These are phyloP conservation scores for Spencermartinsiella ligniputridi DNA, from an alignment of 1,139 yeast species.

Conservation along the genomic window DNA sequence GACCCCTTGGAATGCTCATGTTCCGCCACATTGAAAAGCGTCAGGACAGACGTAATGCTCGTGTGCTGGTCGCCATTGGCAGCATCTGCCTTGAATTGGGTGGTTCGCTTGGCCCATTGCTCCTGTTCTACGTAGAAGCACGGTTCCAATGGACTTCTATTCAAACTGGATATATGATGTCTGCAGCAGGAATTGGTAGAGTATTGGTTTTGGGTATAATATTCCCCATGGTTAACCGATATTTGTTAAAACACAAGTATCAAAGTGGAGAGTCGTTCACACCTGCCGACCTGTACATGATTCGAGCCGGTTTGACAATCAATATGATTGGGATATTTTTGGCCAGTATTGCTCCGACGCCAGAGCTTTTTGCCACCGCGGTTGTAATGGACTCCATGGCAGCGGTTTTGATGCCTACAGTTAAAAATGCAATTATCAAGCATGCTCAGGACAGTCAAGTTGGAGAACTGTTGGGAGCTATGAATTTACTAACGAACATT, in stretches of 20 bases:
- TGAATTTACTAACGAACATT: constrained; percentile 27
- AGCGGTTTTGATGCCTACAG: constrained; percentile 44
- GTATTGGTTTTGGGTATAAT: constrained; percentile 40
- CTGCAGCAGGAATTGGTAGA: constrained; percentile 48
- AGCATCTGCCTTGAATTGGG: constrained; percentile 36
- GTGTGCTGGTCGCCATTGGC: constrained; percentile 42
- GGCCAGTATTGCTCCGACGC: constrained; percentile 34
- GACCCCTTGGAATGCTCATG: constrained; percentile 46
- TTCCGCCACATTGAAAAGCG: constrained; percentile 36
- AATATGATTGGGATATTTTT: constrained; percentile 44
- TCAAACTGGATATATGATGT: constrained; percentile 56
- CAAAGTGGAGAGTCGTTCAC: neutral
- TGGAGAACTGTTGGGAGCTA: constrained; percentile 34
- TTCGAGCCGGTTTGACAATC: constrained; percentile 37
- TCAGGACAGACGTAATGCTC: constrained; percentile 36
- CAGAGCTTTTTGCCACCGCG: constrained; percentile 29
- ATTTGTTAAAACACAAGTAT: constrained; percentile 8
- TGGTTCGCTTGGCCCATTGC: constrained; percentile 41
- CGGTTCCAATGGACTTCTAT: constrained; percentile 56
- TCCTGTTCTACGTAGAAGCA: constrained; percentile 56
- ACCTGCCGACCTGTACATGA: constrained; percentile 46
- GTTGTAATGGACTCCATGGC: constrained; percentile 46
- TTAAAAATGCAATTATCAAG: constrained; percentile 49
- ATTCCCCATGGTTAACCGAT: constrained; percentile 37
- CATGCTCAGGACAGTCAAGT: constrained; percentile 37